These are phyloP conservation scores for Lepidium campestre DNA, from an alignment of 441 rosid species.

Conservation along the genomic window DNA sequence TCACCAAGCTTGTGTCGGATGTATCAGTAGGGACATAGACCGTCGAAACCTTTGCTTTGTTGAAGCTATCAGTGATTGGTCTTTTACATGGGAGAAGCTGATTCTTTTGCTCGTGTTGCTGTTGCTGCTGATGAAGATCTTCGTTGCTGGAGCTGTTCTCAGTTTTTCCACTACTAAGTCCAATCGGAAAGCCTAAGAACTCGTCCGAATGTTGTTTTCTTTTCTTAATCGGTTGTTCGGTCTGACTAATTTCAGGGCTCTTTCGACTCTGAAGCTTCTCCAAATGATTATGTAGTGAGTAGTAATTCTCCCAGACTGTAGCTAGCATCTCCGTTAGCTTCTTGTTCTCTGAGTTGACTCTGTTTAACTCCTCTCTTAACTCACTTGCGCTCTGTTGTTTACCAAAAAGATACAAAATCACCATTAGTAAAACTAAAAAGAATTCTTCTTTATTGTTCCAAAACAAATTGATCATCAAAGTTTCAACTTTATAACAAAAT, in stretches of 20 bases:
- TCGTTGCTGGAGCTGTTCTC: slow-evolving; percentile 73
- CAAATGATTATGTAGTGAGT: slow-evolving; percentile 35
- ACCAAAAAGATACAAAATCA: not conserved
- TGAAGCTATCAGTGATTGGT: slow-evolving; percentile 30
- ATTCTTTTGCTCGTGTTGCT: slow-evolving; percentile 9
- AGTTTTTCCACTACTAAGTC: slow-evolving; percentile 23
- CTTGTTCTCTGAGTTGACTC: slow-evolving; percentile 62
- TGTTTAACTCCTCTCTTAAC: slow-evolving; percentile 51
- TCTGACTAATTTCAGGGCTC: slow-evolving; percentile 26
- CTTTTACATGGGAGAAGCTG: slow-evolving; percentile 35
- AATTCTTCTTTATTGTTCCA: not conserved
- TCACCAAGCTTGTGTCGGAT: slow-evolving; percentile 62
- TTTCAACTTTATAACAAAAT: not conserved
- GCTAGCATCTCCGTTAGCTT: slow-evolving; percentile 54
- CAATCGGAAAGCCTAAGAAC: slow-evolving; percentile 24
- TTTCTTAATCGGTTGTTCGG: slow-evolving; percentile 28
- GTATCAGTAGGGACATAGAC: slow-evolving; percentile 39
- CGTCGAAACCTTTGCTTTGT: slow-evolving; percentile 45
- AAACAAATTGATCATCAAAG: not conserved
- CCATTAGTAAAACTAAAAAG: not conserved
- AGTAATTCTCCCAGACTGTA: slow-evolving; percentile 43
- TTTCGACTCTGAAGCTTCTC: slow-evolving; percentile 43
- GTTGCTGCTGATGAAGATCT: slow-evolving; percentile 15
- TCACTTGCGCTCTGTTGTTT: slow-evolving; percentile 25
- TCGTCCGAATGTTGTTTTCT: slow-evolving; percentile 41